Conservation (phyloP, 306 rosid species). For the Fragaria iinumae region DNA sequence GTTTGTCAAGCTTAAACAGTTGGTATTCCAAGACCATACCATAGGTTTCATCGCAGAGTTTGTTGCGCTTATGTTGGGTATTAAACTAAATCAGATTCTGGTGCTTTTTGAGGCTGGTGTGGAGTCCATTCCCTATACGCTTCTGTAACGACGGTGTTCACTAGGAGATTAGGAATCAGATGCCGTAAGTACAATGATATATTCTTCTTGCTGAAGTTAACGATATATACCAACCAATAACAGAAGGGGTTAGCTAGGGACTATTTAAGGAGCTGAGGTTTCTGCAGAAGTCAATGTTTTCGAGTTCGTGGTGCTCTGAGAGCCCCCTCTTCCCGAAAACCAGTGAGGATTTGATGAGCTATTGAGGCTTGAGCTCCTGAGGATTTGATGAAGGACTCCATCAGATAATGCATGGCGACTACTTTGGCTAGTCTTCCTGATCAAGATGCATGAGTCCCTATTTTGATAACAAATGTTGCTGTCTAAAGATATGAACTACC, state of each 20-base stretch:
- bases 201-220: not conserved
- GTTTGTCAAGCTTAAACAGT: constrained; percentile 1
- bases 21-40: not conserved
- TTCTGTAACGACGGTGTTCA: constrained; percentile 10
- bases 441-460: not conserved
- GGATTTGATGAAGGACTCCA: not conserved
- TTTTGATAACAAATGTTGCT: not conserved
- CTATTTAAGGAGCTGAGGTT: not conserved
- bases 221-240: not conserved
- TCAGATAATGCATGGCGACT: not conserved
- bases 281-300: not conserved
- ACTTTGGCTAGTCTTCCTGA: not conserved
- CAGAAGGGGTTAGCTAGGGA: not conserved
- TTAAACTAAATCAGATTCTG: constrained; percentile 6
- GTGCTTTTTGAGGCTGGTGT: constrained; percentile 2
- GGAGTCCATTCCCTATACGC: constrained; percentile 20
- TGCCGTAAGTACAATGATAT: not conserved
- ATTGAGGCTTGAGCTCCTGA: not conserved
- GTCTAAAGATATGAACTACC: not conserved
- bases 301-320: not conserved
- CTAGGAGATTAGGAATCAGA: constrained; percentile 8
- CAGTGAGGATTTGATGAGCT: not conserved
- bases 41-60: constrained; percentile 23
- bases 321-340: not conserved
- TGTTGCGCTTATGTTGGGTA: not conserved